These are phyloP conservation scores for Chenopodium album DNA, from an alignment of 148 eudicot species.

Conservation along the genomic window DNA sequence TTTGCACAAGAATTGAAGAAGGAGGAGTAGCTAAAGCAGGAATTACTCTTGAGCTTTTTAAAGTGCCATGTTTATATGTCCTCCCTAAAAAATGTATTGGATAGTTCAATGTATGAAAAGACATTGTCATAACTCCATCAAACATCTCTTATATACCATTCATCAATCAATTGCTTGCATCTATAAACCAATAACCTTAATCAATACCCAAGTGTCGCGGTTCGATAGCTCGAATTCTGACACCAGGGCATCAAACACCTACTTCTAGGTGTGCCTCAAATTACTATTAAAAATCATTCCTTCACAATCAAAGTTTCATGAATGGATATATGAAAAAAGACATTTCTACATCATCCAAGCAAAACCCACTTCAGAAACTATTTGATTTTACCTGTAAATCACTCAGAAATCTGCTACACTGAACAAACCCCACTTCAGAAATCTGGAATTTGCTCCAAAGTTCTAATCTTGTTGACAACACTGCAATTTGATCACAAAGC, in stretches of 20 bases:
- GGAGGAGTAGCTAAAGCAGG: slow-evolving; percentile 22
- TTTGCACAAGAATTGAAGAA: slow-evolving; percentile 33
- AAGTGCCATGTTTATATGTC: slow-evolving; percentile 16
- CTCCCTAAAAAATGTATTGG: slow-evolving; percentile 18
- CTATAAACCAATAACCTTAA: neutral
- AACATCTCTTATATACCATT: slow-evolving; percentile 20
- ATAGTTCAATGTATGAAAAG: slow-evolving; percentile 19
- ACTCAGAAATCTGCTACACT: slow-evolving; percentile 3
- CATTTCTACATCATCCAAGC: neutral
- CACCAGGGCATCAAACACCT: neutral
- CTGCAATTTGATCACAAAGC: neutral
- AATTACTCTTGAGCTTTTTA: slow-evolving; percentile 17
- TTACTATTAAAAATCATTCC: neutral
- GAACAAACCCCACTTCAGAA: slow-evolving; percentile 19
- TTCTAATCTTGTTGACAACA: neutral
- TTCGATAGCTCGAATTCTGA: neutral
- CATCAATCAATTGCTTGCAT: slow-evolving; percentile 20
- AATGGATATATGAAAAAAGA: neutral
- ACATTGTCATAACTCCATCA: slow-evolving; percentile 32
- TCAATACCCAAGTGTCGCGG: neutral
- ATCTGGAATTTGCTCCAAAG: slow-evolving; percentile 9
- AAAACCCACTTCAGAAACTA: slow-evolving; percentile 13
- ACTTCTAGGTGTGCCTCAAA: neutral
- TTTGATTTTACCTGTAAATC: slow-evolving; percentile 20
- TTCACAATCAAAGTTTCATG: neutral